Evolutionary conservation across 805 yeast species (phyloP), one percentile per base, ranked within the genome.

Genomic region (Pichia sporocuriosa): DNA sequence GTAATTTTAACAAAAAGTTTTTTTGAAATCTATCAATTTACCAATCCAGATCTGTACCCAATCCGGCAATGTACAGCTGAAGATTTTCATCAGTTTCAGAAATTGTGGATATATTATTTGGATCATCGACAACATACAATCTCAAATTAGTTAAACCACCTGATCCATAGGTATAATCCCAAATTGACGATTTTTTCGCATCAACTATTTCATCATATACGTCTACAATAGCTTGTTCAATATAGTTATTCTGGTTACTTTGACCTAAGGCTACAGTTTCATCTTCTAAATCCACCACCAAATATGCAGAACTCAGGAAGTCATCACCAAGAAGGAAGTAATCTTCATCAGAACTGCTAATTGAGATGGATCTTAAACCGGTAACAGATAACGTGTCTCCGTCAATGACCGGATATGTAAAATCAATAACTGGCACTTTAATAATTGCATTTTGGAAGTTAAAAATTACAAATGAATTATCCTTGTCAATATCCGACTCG

Each of bases 361-460:
- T 26, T 11, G 44, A 37, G 9, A 47, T 24, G 13, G 42, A 15
- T 34, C 50, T 30, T 9, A 47, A 29, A 8, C 43, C 44, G 2
- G 50, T 41, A 19, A 32, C 25, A 12, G 44, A 37, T 16, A 35
- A 24, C 3, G 50, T 39, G 2, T 44, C 32, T 9, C 32, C 40
- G 37, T 47, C 48, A 20, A 47, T 32, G 12, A 47, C 34, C 2
- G 50, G 50, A 22, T 38, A 47, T 11, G 50, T 47, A 25, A 47
- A 47, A 36, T 41, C 42, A 21, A 47, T 47, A 6, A 73, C 49
- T 22, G 84, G 82, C 5, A 74, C 75, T 5, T 60, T 52, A 43
- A 81, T 74, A 8, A 53, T 47, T 13, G 66, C 59, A 5, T 83
- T 84, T 42, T 75, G 73, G 57, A 81, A 76, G 49, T 71, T 61